Conservation (phyloP, 1,139 yeast genomes). For the Arxiozyma telluris region DNA sequence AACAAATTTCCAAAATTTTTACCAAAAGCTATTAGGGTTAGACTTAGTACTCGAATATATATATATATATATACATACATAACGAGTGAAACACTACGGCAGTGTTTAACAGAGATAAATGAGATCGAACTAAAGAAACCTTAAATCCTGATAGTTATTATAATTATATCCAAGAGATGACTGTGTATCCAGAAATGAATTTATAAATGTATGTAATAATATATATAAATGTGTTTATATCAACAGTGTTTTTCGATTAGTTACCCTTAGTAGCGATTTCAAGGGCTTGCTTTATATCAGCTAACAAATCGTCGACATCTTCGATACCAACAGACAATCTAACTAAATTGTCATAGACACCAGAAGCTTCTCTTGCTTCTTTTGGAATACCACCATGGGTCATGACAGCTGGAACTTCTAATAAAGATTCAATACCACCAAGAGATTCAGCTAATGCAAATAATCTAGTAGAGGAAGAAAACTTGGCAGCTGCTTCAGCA, state of each 20-base stretch:
- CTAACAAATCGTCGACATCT: slow-evolving; percentile 66
- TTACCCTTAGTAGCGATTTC: slow-evolving; percentile 22
- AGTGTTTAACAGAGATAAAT: too few relatives aligned
- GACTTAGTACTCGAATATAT: too few relatives aligned
- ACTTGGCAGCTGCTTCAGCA: slow-evolving; percentile 62
- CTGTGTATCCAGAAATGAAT: not conserved
- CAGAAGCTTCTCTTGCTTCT: slow-evolving; percentile 69
- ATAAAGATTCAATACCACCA: slow-evolving; percentile 81
- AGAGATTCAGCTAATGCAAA: slow-evolving; percentile 84
- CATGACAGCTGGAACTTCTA: slow-evolving; percentile 88
- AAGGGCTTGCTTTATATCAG: slow-evolving; percentile 67
- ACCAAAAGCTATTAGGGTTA: too few relatives aligned
- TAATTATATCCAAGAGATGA: not conserved
- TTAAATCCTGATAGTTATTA: not conserved
- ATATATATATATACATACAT: too few relatives aligned
- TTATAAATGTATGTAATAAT: not conserved
- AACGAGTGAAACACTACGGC: too few relatives aligned
- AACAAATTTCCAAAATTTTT: too few relatives aligned
- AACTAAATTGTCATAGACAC: slow-evolving; percentile 74
- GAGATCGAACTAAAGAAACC: not conserved
- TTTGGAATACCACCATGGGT: slow-evolving; percentile 88
- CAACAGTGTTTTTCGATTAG: not conserved
- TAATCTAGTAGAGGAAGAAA: slow-evolving; percentile 64
- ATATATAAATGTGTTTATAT: not conserved
- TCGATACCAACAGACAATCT: slow-evolving; percentile 85